phyloP scores from a whole-genome alignment of 2,329 filamentous ascomycete genomes.

The Colletotrichum godetiae region DNA sequence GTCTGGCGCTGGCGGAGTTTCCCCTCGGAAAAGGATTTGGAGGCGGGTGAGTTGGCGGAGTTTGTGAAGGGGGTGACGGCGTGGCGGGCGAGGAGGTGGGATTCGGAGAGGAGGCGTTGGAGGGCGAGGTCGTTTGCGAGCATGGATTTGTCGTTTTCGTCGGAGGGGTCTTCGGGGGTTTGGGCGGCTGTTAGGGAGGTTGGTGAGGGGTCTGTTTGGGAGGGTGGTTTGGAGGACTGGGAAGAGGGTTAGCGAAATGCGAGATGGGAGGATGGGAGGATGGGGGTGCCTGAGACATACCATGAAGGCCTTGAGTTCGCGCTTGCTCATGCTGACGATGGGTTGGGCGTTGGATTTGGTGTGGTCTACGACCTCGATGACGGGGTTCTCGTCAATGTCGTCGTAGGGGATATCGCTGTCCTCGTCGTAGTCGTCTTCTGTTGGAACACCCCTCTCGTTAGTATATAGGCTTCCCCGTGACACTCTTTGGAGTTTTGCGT shows the following conservation, averaged over 20 bases:
- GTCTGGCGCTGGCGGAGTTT: constrained; percentile 83
- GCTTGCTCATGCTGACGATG: constrained; percentile 66
- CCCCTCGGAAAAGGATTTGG: constrained; percentile 65
- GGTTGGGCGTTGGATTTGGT: constrained; percentile 52
- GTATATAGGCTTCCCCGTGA: background rate
- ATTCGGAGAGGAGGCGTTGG: constrained; percentile 90
- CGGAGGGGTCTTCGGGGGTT: constrained; percentile 46
- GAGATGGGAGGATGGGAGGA: background rate
- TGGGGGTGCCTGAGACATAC: constrained; percentile 47
- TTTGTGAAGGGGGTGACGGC: constrained; percentile 55
- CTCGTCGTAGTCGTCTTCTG: constrained; percentile 38
- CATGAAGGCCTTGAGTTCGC: constrained; percentile 84
- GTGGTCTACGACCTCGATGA: constrained; percentile 73
- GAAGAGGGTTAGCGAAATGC: background rate
- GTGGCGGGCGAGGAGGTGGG: constrained; percentile 76
- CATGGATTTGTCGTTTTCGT: constrained; percentile 74
- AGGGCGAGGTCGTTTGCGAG: constrained; percentile 93
- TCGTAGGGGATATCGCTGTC: background rate
- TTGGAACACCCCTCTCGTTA: background rate
- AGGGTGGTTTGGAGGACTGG: constrained; percentile 62
- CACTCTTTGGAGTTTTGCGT: background rate
- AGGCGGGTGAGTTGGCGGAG: constrained; percentile 45
- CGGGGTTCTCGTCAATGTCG: constrained; percentile 40
- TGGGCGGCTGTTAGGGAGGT: constrained; percentile 39
- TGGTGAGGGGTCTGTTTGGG: constrained; percentile 42